Percentiles rank a stretch among this genome's conserved stretches.
Evolutionary conservation across 306 rosid species (phyloP).

Genomic region (Trichosanthes cucumerina): DNA sequence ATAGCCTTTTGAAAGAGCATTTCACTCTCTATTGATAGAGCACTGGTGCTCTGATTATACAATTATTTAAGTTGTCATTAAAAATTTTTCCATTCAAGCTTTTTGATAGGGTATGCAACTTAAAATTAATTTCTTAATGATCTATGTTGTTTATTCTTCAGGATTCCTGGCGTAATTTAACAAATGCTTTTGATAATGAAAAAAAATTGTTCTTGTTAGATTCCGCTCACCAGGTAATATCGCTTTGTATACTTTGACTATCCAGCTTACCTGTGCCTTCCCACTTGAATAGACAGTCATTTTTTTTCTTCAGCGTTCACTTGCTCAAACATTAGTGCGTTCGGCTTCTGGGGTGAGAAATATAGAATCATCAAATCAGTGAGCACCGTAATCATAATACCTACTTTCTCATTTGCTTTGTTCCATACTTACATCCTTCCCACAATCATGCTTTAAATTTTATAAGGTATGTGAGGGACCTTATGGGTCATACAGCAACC

Average conservation of each 20-base stretch:
- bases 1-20: neutral
- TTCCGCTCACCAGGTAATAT: conserved; percentile 64
- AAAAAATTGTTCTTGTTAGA: conserved; percentile 53
- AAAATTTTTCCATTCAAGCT: neutral
- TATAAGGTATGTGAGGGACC: conserved; percentile 62
- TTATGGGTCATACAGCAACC: conserved; percentile 62
- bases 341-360: conserved; percentile 74
- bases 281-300: conserved; percentile 16
- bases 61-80: neutral
- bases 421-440: neutral
- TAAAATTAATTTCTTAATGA: neutral
- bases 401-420: neutral
- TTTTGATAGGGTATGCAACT: neutral
- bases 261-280: neutral
- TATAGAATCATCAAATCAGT: conserved; percentile 70
- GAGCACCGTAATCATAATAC: conserved; percentile 21
- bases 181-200: conserved; percentile 68
- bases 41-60: neutral
- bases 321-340: conserved; percentile 82
- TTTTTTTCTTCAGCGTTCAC: conserved; percentile 56
- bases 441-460: neutral
- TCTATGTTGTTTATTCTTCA: conserved; percentile 17
- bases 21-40: neutral
- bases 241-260: conserved; percentile 12
- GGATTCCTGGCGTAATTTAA: conserved; percentile 87